Evolutionary conservation across 148 eudicot genomes (phyloP), one percentile per base, ranked within the genome.

Genomic region (Persicaria maculosa): DNA sequence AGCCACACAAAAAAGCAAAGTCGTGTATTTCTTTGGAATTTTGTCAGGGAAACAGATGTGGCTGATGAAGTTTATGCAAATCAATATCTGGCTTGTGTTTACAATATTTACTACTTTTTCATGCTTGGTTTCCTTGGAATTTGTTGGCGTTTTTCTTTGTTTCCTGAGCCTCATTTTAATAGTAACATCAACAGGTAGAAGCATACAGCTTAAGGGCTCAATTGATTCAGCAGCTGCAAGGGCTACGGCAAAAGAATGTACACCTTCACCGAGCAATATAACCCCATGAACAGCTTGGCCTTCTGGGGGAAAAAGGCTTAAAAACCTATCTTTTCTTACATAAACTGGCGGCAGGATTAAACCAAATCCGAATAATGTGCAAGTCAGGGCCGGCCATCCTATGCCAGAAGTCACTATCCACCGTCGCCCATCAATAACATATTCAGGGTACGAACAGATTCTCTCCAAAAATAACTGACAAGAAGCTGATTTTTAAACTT

Each of bases 121-220:
- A 9, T 48, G 52, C 52, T 12, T 48, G 52, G 9, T 48, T 48
- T 48, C 3, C 12, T 48, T 48, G 52, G 52, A 48, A 48, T 15
- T 48, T 48, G 9, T 48, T 48, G 52, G 52, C 52, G 15, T 55
- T 31, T 65, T 31, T 36, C 31, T 36, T n/a, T 43, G 47, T 68
- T 43, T 12, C 48, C 1, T 17, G 48, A 59, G 9, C 1, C 65
- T 59, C 12, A 59, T 22, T 59, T 59, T 59, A 25, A 22, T 59
- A 8, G 22, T 59, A 59, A 7, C 65, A 55, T 55, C 7, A 47
- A 40, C 82, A 88, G 91, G 89, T 88, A 54, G 81, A 80, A 59
- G 93, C 86, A 81, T 81, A 82, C 84, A 90, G 90, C 86, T 84
- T 90, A 44, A 75, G 85, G 83, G 88, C 87, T 47, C 90, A 90